Conservation (phyloP, 345 rosid species). For the Populus deltoides region DNA sequence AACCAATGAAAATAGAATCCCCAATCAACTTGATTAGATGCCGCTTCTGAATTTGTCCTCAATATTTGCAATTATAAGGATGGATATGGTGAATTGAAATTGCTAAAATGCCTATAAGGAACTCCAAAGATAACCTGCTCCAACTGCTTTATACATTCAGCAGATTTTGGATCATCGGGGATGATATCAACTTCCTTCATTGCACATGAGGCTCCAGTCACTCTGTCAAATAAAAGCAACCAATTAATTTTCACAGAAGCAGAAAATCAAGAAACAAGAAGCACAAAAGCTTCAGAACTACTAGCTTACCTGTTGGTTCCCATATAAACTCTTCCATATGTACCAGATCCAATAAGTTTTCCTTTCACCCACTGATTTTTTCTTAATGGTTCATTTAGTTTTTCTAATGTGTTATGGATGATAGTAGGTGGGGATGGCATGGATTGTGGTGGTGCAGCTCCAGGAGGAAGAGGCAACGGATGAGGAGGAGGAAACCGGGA, state of each 20-base stretch:
- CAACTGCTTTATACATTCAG: slow-evolving; percentile 62
- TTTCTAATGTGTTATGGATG: slow-evolving; percentile 28
- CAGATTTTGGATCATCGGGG: slow-evolving; percentile 59
- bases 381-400: slow-evolving; percentile 11
- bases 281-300: slow-evolving; percentile 9
- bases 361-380: slow-evolving; percentile 68
- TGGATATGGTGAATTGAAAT: not conserved
- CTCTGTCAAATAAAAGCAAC: slow-evolving; percentile 31
- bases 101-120: not conserved
- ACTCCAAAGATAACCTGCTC: slow-evolving; percentile 49
- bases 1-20: not conserved
- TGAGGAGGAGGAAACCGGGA: slow-evolving; percentile 77
- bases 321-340: slow-evolving; percentile 65
- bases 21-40: not conserved
- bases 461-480: slow-evolving; percentile 70
- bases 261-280: slow-evolving; percentile 1
- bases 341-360: slow-evolving; percentile 71
- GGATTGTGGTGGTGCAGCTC: slow-evolving; percentile 20
- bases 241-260: not conserved
- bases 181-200: slow-evolving; percentile 63
- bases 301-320: slow-evolving; percentile 50
- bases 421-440: slow-evolving; percentile 18
- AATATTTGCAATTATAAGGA: not conserved
- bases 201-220: slow-evolving; percentile 73
- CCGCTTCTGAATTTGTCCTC: not conserved